These are phyloP conservation scores for Pinus tabuliformis DNA, from an alignment of 75 land plant species.

Conservation along the genomic window DNA sequence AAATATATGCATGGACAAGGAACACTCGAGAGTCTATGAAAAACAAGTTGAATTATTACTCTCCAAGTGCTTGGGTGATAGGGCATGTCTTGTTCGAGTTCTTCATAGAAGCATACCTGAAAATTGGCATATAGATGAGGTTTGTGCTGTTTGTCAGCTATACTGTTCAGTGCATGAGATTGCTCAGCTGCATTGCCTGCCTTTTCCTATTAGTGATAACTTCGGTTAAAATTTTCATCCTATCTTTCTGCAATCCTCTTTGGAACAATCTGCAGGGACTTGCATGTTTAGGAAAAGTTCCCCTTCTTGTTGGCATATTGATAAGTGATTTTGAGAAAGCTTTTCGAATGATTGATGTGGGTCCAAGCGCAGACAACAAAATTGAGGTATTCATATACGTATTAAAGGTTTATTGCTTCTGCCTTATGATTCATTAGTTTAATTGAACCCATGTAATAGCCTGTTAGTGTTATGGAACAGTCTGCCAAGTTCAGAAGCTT, in stretches of 20 bases:
- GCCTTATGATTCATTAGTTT: not conserved
- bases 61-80: slow-evolving; percentile 50
- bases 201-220: not conserved
- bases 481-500: slow-evolving; percentile 69
- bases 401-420: not conserved
- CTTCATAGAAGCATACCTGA: slow-evolving; percentile 37
- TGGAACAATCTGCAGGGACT: slow-evolving; percentile 41
- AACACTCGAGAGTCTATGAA: slow-evolving; percentile 65
- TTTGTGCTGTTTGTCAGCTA: slow-evolving; percentile 45
- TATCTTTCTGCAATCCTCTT: not conserved
- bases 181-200: not conserved
- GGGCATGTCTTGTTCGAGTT: slow-evolving; percentile 68
- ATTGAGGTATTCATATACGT: slow-evolving; percentile 53
- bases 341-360: slow-evolving; percentile 77
- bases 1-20: slow-evolving; percentile 63
- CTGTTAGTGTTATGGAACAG: slow-evolving; percentile 19
- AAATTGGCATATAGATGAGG: slow-evolving; percentile 49
- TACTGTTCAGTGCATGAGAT: not conserved
- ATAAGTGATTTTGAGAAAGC: slow-evolving; percentile 52
- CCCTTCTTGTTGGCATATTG: slow-evolving; percentile 62
- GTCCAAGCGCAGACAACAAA: slow-evolving; percentile 88
- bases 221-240: not conserved
- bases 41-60: slow-evolving; percentile 51
- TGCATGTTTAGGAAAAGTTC: slow-evolving; percentile 28
- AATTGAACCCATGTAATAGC: not conserved